phyloP scores from a whole-genome alignment of 2,329 filamentous ascomycete genomes.

The Pseudocercospora musae region DNA sequence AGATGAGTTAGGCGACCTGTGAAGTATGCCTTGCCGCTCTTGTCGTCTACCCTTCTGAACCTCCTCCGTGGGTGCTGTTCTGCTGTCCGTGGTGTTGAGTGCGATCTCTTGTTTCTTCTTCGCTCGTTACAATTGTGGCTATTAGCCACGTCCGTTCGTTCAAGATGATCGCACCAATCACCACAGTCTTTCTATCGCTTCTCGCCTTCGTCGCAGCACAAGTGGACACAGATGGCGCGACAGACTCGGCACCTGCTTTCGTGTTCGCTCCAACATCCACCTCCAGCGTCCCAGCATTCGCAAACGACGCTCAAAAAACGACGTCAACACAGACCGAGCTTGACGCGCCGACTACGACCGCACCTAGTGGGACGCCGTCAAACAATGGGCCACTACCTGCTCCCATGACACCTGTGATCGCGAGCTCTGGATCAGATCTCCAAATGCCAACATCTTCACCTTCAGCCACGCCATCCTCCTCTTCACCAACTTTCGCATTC shows the following conservation, averaged over 20 bases:
- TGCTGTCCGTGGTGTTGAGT: background rate
- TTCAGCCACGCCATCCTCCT: background rate
- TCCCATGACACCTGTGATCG: slow-evolving; percentile 3
- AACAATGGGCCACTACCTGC: background rate
- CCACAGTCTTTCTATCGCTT: slow-evolving; percentile 11
- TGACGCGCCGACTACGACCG: background rate
- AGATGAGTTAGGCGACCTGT: slow-evolving; percentile 1
- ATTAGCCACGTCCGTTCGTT: slow-evolving; percentile 22
- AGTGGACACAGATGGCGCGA: background rate
- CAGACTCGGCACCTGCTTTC: background rate
- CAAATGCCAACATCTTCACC: slow-evolving; percentile 5
- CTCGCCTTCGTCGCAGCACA: slow-evolving; percentile 12
- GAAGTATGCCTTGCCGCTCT: background rate
- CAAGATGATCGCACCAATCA: slow-evolving; percentile 12
- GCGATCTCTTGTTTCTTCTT: background rate
- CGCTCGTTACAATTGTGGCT: background rate
- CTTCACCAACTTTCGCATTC: background rate
- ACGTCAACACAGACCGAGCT: background rate
- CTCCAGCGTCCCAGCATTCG: background rate
- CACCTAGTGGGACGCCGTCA: background rate
- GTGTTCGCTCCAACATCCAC: background rate
- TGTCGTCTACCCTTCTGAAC: background rate
- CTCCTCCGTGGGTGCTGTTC: background rate
- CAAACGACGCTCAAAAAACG: background rate
- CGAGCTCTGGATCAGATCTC: slow-evolving; percentile 2